Percentiles rank a stretch among this genome's conserved stretches.
Evolutionary conservation across 805 yeast genomes (phyloP).

Genomic region (Schizosaccharomyces japonicus): DNA sequence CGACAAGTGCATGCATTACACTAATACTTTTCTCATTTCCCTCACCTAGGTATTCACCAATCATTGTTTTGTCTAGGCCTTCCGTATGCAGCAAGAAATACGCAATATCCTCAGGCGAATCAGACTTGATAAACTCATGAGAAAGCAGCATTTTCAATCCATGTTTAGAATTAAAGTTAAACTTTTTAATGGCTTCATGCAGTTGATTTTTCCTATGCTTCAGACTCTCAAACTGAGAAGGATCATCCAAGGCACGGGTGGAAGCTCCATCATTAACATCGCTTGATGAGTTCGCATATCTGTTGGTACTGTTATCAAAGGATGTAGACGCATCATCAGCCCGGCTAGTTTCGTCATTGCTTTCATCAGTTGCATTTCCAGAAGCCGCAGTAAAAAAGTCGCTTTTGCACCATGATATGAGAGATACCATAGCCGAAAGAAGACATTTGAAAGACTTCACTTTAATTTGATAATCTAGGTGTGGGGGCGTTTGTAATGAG

Average conservation of each 20-base stretch:
- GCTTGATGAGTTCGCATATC: background rate
- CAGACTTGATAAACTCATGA: slow-evolving; percentile 36
- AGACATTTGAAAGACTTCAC: slow-evolving; percentile 54
- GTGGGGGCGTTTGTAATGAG: slow-evolving; percentile 32
- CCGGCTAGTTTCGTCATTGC: background rate
- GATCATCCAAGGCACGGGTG: slow-evolving; percentile 28
- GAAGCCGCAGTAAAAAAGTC: background rate
- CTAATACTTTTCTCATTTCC: slow-evolving; percentile 55
- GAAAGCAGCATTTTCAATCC: slow-evolving; percentile 44
- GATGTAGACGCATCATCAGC: background rate
- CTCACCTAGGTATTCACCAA: slow-evolving; percentile 87
- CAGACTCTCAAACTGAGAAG: slow-evolving; percentile 60
- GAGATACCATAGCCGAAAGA: slow-evolving; percentile 5
- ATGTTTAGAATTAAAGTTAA: slow-evolving; percentile 64
- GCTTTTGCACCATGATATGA: background rate
- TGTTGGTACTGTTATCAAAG: background rate
- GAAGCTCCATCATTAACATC: slow-evolving; percentile 6
- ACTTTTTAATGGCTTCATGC: slow-evolving; percentile 51
- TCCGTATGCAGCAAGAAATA: slow-evolving; percentile 40
- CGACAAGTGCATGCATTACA: slow-evolving; percentile 84
- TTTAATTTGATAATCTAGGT: background rate
- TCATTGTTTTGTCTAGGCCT: slow-evolving; percentile 54
- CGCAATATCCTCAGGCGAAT: slow-evolving; percentile 49
- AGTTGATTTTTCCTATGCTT: slow-evolving; percentile 67
- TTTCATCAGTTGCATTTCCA: background rate